Evolutionary conservation across 768 basidiomycete genomes (phyloP), one percentile per base, ranked within the genome.

Genomic region (Leccinum imitatum): DNA sequence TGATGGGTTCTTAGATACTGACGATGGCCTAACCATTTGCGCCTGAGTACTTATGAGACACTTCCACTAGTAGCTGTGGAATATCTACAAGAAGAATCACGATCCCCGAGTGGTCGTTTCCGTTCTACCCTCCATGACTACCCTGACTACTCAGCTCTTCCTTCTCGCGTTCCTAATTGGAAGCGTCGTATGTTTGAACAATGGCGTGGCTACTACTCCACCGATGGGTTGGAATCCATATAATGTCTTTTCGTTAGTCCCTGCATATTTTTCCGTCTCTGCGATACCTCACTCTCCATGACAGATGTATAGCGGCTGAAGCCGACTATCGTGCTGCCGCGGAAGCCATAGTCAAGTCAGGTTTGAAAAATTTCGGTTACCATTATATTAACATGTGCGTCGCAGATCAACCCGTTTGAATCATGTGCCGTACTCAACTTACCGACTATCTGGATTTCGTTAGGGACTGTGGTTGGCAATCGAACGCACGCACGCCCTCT

Each of bases 141-240:
- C 31, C 21, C 50, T 56, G 54, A 6, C 17, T 10, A 30, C 30
- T 4, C 31, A 5, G 8, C 17, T 62, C 48, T 21, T 63, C 41
- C 23, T 48, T 17, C 25, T 64, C 5, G 11, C 35, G 4, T 13
- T 59, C 48, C 21, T 59, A 6, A 30, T 23, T 0, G 14, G 41
- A 1, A 33, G n/a, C 4, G 2, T 50, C 3, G 39, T 31, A 3
- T 58, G 25, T 21, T 27, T 64, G 19, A 30, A 64, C 6, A 64
- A 64, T 47, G 63, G 63, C 17, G 52, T 57, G 8, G 58, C 63
- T 39, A 55, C 11, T 35, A 57, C 63, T 7, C 63, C 63, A 19
- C 52, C 63, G 5, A 63, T 63, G 61, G 63, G 63, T 27, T 64
- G 63, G 63, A 64, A 64, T 37, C 61, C 63, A 46, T 64, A 63